phyloP scores from a whole-genome alignment of 768 basidiomycete genomes.

The Pholiota molesta region DNA sequence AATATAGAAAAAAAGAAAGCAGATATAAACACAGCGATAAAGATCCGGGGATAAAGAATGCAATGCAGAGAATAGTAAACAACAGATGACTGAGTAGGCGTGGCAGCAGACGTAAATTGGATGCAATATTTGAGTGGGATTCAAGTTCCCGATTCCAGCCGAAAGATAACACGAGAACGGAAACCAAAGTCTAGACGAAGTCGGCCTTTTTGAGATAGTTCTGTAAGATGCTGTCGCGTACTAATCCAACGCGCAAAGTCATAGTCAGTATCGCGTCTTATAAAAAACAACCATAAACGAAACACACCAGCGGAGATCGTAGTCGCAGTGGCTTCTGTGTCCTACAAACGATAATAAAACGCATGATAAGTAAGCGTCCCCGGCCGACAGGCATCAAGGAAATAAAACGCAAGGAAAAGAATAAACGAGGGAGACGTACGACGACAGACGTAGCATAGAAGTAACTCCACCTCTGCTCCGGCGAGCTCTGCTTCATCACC shows the following conservation, averaged over 20 bases:
- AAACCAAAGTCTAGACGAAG: constrained; percentile 31
- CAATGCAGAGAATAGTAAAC: too few species aligned
- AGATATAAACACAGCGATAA: too few species aligned
- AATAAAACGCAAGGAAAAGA: background rate
- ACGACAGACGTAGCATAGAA: constrained; percentile 63
- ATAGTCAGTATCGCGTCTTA: background rate
- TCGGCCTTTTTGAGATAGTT: constrained; percentile 52
- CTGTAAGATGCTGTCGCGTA: constrained; percentile 57
- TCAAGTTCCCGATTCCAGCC: too few species aligned
- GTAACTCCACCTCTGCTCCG: constrained; percentile 54
- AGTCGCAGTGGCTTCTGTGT: constrained; percentile 56
- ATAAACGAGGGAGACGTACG: constrained; percentile 37
- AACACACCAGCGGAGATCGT: constrained; percentile 53
- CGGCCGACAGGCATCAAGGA: background rate
- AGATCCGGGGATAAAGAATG: too few species aligned
- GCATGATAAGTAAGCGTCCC: too few species aligned
- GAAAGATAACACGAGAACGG: too few species aligned
- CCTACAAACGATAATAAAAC: constrained; percentile 32
- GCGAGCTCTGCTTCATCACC: constrained; percentile 54
- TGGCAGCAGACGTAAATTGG: too few species aligned
- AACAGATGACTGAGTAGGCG: too few species aligned
- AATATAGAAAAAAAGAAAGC: too few species aligned
- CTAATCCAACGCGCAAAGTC: constrained; percentile 25
- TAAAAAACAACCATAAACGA: background rate
- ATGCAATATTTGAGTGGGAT: too few species aligned